Base-by-base conservation (phyloP, 148 eudicot genomes). In the Cornus florida region DNA sequence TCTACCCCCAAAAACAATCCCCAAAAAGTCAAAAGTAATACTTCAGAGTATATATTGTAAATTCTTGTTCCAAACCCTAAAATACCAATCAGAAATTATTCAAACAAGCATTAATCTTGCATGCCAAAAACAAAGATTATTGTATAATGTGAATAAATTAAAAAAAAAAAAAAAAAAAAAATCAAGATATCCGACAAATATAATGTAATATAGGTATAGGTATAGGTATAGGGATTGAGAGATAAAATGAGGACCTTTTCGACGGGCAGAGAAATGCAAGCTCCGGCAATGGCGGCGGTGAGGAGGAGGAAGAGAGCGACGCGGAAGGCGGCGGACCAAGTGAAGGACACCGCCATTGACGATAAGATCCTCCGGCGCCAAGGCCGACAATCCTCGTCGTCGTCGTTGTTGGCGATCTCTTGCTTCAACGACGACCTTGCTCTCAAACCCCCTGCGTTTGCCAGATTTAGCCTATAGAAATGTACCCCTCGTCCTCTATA, bases 401-500 rank as follows among this genome's bases (percentile, higher is more conserved):
- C 79, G 23, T 77, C 80, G 80, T 77, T 32, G 65, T 22, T 41
- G 11, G 67, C 46, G 41, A 50, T 39, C 74, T 33, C 80, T 77
- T 70, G 80, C 66, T 77, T 77, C 64, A 77, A 56, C 67, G 74
- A 56, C 80, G 74, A 69, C 74, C 80, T 31, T 59, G 80, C 67
- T 57, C 80, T 77, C 43, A 77, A 69, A 67, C 79, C 72, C 31
- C 28, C 74, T 46, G 62, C 48, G 73, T 53, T 77, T 72, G 59
- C 80, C 80, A 69, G 80, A 77, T 69, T 69, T 77, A 62, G 66
- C 66, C 19, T 12, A 43, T 53, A 1, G 59, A 53, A 11, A 53
- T 11, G 12, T 3, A 12, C 3, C 59, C 17, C 59, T 7, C 59
- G 16, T 3, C 17, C 17, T 43, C 8, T 43, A 5, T 43, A 43